phyloP scores from a whole-genome alignment of 306 rosid species.

The Mimosa bimucronata region DNA sequence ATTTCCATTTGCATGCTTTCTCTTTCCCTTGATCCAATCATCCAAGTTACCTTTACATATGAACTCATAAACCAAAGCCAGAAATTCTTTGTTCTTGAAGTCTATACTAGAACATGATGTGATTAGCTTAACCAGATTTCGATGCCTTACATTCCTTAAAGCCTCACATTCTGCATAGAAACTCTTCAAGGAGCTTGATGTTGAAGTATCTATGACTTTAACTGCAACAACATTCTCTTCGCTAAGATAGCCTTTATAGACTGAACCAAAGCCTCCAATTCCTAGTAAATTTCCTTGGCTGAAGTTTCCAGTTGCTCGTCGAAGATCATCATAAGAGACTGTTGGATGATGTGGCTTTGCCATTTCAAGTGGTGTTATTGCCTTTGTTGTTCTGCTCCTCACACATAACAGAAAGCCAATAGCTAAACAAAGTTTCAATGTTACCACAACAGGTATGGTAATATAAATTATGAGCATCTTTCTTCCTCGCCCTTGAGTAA shows the following conservation, averaged over 20 bases:
- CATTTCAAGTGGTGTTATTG: constrained; percentile 20
- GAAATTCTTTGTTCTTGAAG: constrained; percentile 60
- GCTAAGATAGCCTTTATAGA: constrained; percentile 59
- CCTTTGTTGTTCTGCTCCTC: constrained; percentile 38
- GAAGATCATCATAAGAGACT: constrained; percentile 65
- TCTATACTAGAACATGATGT: constrained; percentile 80
- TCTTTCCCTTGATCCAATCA: constrained; percentile 69
- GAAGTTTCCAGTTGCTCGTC: constrained; percentile 63
- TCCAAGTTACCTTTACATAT: constrained; percentile 75
- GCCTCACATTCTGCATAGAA: constrained; percentile 79
- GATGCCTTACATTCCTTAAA: constrained; percentile 62
- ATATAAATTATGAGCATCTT: constrained; percentile 32
- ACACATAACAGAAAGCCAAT: constrained; percentile 43
- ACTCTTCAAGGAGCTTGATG: constrained; percentile 59
- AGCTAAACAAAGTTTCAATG: constrained; percentile 42
- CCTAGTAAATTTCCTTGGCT: constrained; percentile 55
- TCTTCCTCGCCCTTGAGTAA: constrained; percentile 28
- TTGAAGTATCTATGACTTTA: constrained; percentile 61
- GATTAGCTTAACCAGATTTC: constrained; percentile 70
- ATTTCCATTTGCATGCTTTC: constrained; percentile 47
- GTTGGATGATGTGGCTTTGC: constrained; percentile 45
- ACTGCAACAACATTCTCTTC: constrained; percentile 52
- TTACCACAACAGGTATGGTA: constrained; percentile 27
- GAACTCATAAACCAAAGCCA: constrained; percentile 72
- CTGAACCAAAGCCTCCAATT: constrained; percentile 69